Conservation (phyloP, 2,329 filamentous ascomycete species). For the Hypoxylon sp. region DNA sequence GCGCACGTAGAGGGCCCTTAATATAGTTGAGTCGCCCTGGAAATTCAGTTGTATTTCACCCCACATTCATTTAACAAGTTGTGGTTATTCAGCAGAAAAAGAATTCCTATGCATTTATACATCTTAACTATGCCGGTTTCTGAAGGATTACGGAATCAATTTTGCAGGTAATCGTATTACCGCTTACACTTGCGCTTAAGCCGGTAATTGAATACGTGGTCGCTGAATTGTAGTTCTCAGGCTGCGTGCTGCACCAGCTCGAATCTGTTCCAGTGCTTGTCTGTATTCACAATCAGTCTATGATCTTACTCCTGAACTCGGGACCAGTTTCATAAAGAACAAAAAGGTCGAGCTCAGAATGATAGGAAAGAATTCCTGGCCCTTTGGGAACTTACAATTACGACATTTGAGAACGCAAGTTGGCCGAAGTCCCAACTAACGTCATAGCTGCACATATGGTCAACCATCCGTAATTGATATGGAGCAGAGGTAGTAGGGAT, state of each 20-base stretch:
- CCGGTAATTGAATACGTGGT: constrained; percentile 56
- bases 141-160: constrained; percentile 62
- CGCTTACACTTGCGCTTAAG: constrained; percentile 54
- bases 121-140: constrained; percentile 47
- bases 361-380: not conserved
- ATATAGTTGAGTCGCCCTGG: too few species aligned
- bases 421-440: constrained; percentile 59
- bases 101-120: not conserved
- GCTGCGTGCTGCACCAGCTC: constrained; percentile 55
- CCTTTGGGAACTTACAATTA: constrained; percentile 58
- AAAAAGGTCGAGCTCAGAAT: not conserved
- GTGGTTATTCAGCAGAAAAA: not conserved
- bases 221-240: constrained; percentile 58
- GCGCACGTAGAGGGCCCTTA: not conserved
- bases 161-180: constrained; percentile 60
- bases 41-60: not conserved
- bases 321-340: not conserved
- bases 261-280: constrained; percentile 52
- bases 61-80: not conserved
- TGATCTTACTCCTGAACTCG: not conserved
- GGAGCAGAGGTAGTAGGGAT: not conserved
- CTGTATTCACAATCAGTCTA: constrained; percentile 31
- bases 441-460: constrained; percentile 47
- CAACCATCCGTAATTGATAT: not conserved
- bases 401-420: constrained; percentile 61